phyloP scores from a whole-genome alignment of 1,139 yeast genomes.

The Blastobotrys persicus region DNA sequence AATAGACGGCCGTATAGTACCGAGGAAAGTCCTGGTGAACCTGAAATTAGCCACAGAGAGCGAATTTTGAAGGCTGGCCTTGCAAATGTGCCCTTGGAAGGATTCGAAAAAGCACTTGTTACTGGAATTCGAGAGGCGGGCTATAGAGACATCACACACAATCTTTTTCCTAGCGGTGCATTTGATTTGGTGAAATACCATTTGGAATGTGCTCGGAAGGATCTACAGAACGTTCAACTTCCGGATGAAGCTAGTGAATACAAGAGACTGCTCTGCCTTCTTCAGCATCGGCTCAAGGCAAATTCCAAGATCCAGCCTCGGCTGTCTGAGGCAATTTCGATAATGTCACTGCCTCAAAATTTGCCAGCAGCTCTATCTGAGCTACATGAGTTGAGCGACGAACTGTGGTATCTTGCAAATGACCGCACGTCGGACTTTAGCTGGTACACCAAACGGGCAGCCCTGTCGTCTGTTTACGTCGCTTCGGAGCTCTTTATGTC shows the following conservation, averaged over 20 bases:
- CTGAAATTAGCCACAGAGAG: slow-evolving; percentile 21
- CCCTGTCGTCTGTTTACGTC: slow-evolving; percentile 67
- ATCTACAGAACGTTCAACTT: slow-evolving; percentile 32
- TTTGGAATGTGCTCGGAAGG: slow-evolving; percentile 46
- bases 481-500: slow-evolving; percentile 75
- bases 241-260: slow-evolving; percentile 23
- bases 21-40: not conserved
- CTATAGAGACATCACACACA: slow-evolving; percentile 62
- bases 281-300: slow-evolving; percentile 59
- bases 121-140: slow-evolving; percentile 60
- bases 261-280: slow-evolving; percentile 36
- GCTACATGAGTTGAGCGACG: slow-evolving; percentile 75
- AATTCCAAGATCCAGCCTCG: slow-evolving; percentile 43
- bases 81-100: slow-evolving; percentile 59
- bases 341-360: slow-evolving; percentile 55
- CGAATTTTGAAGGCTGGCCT: slow-evolving; percentile 49
- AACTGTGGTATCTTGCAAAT: slow-evolving; percentile 74
- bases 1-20: slow-evolving; percentile 15
- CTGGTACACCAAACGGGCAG: slow-evolving; percentile 87
- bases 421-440: slow-evolving; percentile 82
- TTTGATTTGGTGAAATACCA: slow-evolving; percentile 66
- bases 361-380: slow-evolving; percentile 55
- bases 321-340: slow-evolving; percentile 49
- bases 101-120: slow-evolving; percentile 65
- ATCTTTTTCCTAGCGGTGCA: slow-evolving; percentile 53